A percentile compares a stretch with the other conserved stretches of the same genome.
These are phyloP conservation scores for Lepidium africanum DNA, from an alignment of 345 rosid species.

Conservation along the genomic window DNA sequence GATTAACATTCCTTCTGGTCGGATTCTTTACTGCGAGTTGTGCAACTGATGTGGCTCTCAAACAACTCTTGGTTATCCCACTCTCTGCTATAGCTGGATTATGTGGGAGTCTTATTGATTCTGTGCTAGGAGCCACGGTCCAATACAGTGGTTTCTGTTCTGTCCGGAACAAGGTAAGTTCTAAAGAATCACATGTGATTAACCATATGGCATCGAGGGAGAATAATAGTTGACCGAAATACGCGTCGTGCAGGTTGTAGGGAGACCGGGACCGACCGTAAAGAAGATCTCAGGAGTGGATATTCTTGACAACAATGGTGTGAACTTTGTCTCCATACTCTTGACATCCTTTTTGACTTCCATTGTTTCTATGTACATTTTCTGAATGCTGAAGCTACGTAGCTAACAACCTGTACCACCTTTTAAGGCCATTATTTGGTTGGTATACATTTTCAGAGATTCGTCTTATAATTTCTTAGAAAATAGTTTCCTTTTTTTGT, in stretches of 20 bases:
- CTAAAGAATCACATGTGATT: not conserved
- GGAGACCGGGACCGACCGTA: constrained; percentile 89
- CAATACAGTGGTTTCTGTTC: constrained; percentile 95
- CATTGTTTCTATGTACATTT: constrained; percentile 45
- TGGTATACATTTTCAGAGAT: not conserved
- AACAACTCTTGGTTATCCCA: constrained; percentile 77
- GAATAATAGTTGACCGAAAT: not conserved
- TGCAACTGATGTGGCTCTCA: constrained; percentile 39
- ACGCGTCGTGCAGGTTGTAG: constrained; percentile 55
- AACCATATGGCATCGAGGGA: not conserved
- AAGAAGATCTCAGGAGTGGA: constrained; percentile 75
- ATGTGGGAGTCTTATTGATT: constrained; percentile 77
- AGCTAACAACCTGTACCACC: not conserved
- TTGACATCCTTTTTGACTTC: constrained; percentile 64
- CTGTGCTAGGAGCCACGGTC: constrained; percentile 83
- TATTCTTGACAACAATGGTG: constrained; percentile 87
- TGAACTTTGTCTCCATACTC: constrained; percentile 69
- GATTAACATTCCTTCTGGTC: constrained; percentile 56
- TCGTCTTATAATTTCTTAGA: not conserved
- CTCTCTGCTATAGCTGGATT: constrained; percentile 69
- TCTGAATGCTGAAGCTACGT: constrained; percentile 34
- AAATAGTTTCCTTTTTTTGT: not conserved
- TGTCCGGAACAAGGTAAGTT: constrained; percentile 76
- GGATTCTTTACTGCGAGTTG: constrained; percentile 69
- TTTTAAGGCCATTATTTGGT: not conserved